Evolutionary conservation across 2,329 filamentous ascomycete species (phyloP).

Genomic region (Ophiostoma australiae): DNA sequence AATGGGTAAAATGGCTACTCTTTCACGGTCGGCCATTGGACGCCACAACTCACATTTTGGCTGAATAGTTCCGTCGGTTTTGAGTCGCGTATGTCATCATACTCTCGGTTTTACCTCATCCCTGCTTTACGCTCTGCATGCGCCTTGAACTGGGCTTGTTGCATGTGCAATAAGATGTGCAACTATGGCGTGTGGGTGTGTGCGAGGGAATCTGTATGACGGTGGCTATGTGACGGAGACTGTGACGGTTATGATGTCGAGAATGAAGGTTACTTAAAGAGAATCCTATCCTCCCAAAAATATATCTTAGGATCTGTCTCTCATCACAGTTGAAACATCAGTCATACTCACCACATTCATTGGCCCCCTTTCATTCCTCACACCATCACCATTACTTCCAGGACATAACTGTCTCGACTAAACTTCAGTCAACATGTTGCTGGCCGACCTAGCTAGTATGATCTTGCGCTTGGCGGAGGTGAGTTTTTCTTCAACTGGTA

Average conservation of each 20-base stretch:
- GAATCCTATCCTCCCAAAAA: not conserved
- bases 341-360: not conserved
- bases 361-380: not conserved
- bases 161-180: constrained; percentile 2
- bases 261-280: not conserved
- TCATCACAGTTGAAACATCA: not conserved
- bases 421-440: constrained; percentile 40
- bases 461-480: constrained; percentile 51
- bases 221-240: not conserved
- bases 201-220: not conserved
- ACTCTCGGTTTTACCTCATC: not conserved
- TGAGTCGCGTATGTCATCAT: not conserved
- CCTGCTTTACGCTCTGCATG: not conserved
- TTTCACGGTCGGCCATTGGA: not conserved
- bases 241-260: not conserved
- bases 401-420: not conserved
- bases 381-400: not conserved
- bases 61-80: not conserved
- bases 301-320: not conserved
- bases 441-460: constrained; percentile 52
- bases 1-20: no score
- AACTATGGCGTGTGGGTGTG: not conserved
- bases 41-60: not conserved
- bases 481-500: constrained; percentile 2
- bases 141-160: not conserved